Base-by-base conservation (phyloP, 805 yeast species). In the Starmera quercuum region DNA sequence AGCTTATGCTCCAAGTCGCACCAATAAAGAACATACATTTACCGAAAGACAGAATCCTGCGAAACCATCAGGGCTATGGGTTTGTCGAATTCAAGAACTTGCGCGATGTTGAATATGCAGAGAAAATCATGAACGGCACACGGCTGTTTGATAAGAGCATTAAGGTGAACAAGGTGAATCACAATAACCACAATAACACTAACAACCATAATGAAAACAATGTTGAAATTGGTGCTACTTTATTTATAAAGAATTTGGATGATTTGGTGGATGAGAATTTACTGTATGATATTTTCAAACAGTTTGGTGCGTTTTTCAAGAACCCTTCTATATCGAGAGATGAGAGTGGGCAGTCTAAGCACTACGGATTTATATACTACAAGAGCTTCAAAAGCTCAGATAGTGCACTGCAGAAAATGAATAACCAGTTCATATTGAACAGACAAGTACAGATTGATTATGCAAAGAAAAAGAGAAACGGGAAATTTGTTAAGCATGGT, bases 51-150 rank as follows among this genome's bases (percentile, higher is more conserved):
- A 69, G 85, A 40, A 65, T 87, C 4, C 58, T 75, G 20, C 73
- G 73, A 39, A 62, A 71, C 2, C 87, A 83, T 47, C 94, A 82
- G 48, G 97, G 97, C 5, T 90, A 66, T 60, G 97, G 95, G 8
- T 90, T 92, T 58, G 81, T 83, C 2, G 92, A 84, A 51, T 79
- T 83, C 47, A 57, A 62, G 32, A 61, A 65, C 12, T 58, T 60
- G 3, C 63, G 58, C 14, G 96, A 86, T 45, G 80, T 82, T 0
- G 80, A 76, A 7, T 90, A 87, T 52, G 84, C 78, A 1, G 56
- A 71, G 23, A 66, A 71, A 37, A 56, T 83, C 1, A 53, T 84
- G 51, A 63, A 69, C 38, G 87, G 86, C 6, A 59, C 76, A 2
- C 59, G 72, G 25, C 56, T 88, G 30, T 83, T 54, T 51, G 83